A percentile compares a stretch with the other conserved stretches of the same genome.
Evolutionary conservation across 2,329 filamentous ascomycete genomes (phyloP).

Genomic region (Penicillium rolfsii): DNA sequence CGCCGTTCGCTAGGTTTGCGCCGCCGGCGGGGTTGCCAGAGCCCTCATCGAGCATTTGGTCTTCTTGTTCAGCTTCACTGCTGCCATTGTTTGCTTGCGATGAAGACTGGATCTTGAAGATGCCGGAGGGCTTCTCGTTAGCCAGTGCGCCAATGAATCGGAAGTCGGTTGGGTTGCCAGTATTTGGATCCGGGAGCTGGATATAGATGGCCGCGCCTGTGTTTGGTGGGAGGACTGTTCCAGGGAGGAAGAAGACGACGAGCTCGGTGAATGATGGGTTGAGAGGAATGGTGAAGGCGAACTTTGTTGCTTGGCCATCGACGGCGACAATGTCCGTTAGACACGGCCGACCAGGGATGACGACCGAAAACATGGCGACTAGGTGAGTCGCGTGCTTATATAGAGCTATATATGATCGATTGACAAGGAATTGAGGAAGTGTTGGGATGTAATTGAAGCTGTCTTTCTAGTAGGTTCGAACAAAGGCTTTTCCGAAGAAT

Average conservation of each 20-base stretch:
- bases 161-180: slow-evolving; percentile 59
- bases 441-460: not conserved
- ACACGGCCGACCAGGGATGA: slow-evolving; percentile 63
- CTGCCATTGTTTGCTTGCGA: slow-evolving; percentile 16
- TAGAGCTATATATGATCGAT: not conserved
- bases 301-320: slow-evolving; percentile 62
- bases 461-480: slow-evolving; percentile 16
- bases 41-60: slow-evolving; percentile 54
- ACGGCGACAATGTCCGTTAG: slow-evolving; percentile 58
- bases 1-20: slow-evolving; percentile 40
- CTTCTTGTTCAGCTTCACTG: slow-evolving; percentile 43
- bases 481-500: slow-evolving; percentile 7
- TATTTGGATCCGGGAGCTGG: slow-evolving; percentile 61
- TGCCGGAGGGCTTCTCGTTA: slow-evolving; percentile 85
- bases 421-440: slow-evolving; percentile 1
- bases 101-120: slow-evolving; percentile 71
- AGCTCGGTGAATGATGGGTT: slow-evolving; percentile 69
- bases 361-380: slow-evolving; percentile 61
- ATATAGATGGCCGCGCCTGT: slow-evolving; percentile 91
- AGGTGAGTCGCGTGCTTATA: not conserved
- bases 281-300: slow-evolving; percentile 69
- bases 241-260: slow-evolving; percentile 85
- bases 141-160: slow-evolving; percentile 87
- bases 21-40: slow-evolving; percentile 31
- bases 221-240: slow-evolving; percentile 69